Base-by-base conservation (phyloP, 768 basidiomycete genomes). In the Mycena kentingensis region DNA sequence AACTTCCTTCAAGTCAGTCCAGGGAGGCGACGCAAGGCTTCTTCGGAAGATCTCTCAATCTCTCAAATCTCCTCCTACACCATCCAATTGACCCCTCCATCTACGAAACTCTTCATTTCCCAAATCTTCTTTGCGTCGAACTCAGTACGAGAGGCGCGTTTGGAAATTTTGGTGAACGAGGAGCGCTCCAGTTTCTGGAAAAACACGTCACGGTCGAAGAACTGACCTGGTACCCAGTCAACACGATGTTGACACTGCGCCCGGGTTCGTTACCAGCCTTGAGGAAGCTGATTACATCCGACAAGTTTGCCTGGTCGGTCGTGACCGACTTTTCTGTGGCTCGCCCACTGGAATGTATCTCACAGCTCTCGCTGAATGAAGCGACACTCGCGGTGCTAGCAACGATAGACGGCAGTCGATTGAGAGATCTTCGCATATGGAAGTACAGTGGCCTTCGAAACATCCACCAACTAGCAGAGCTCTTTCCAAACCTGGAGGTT, bases 141-240 rank as follows among this genome's bases (percentile, higher is more conserved):
- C 31, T 32, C 16, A 16, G 31, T 32, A 32, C 31, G 31, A 32
- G 31, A 16, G 49, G 55, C 26, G 38, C 42, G 19, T 38, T 52
- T 24, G 46, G 51, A 7, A 38, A 36, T 4, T 24, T 26, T 19
- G 32, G 50, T 13, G 66, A 65, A 35, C 34, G 27, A 4, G 18
- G 26, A 4, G 55, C 65, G 4, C 35, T 60, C 7, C 32, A 55
- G 1, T 69, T 69, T 32, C 43, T 69, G 12, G 38, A 55, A 19
- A 22, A 47, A 1, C 66, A 69, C 51, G 60, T 63, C 5, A 52
- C 57, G 10, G 62, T 69, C 21, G 60, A 65, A 43, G 62, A 63
- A 26, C 58, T 67, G 15, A 42, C 35, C 1, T 69, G 68, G 68
- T 60, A 61, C 45, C 66, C 67, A 3, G 29, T 50, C 16, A 50